Conservation (phyloP, 2,329 filamentous ascomycete genomes). For the Penicillium sp. region DNA sequence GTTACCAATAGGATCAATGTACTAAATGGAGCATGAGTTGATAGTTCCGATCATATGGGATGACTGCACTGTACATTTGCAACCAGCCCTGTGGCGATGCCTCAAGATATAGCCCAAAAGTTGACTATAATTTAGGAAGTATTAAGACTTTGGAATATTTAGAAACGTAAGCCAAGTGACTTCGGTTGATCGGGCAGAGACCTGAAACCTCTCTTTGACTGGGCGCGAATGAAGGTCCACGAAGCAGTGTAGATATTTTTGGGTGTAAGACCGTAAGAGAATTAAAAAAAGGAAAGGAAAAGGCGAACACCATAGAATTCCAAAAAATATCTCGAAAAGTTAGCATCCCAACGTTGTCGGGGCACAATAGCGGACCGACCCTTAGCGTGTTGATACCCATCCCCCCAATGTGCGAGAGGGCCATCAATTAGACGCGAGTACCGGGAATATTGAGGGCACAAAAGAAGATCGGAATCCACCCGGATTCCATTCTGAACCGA, state of each 20-base stretch:
- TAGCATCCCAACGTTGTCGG: constrained; percentile 9
- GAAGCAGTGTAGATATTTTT: constrained; percentile 26
- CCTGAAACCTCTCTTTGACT: constrained; percentile 18
- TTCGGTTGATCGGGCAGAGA: constrained; percentile 20
- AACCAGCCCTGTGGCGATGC: constrained; percentile 26
- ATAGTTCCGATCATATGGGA: constrained; percentile 28
- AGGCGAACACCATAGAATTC: neutral
- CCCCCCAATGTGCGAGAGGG: constrained; percentile 15
- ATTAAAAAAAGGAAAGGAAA: constrained; percentile 11
- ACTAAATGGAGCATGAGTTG: constrained; percentile 24
- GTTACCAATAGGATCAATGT: constrained; percentile 32
- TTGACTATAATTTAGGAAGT: constrained; percentile 19
- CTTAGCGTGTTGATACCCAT: constrained; percentile 27
- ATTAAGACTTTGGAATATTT: constrained; percentile 16
- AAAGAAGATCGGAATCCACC: constrained; percentile 14
- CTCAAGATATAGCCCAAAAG: constrained; percentile 34
- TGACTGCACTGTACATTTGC: constrained; percentile 33
- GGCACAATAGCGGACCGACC: constrained; percentile 21
- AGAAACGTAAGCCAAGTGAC: constrained; percentile 18
- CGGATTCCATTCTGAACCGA: constrained; percentile 21
- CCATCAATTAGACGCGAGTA: constrained; percentile 2
- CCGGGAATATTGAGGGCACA: constrained; percentile 1
- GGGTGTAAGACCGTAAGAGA: constrained; percentile 19
- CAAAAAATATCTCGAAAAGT: constrained; percentile 13
- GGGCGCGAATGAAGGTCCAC: constrained; percentile 36